Evolutionary conservation across 139 green algal genomes (phyloP).

Genomic region (Tetraselmis chui): DNA sequence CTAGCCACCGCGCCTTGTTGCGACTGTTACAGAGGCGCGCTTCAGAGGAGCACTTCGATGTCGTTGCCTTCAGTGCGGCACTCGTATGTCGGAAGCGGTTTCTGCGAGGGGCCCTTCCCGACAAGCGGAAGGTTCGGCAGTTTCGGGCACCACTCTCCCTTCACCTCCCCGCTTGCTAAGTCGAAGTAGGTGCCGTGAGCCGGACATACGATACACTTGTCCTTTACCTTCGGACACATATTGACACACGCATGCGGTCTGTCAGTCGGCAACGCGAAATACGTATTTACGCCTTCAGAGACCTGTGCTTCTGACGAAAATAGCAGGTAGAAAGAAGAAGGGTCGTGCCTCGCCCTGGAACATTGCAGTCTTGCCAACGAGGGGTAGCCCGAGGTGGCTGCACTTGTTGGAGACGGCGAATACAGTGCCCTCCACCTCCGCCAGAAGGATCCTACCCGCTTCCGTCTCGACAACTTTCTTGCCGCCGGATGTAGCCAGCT

Average conservation of each 20-base stretch:
- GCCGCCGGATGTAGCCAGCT: conserved; percentile 1
- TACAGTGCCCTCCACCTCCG: conserved; percentile 36
- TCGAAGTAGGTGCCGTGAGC: conserved; percentile 68
- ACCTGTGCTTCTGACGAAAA: too few species aligned
- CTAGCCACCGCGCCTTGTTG: background rate
- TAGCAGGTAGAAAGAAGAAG: too few species aligned
- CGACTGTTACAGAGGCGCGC: too few species aligned
- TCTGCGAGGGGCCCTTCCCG: conserved; percentile 40
- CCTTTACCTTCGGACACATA: conserved; percentile 16
- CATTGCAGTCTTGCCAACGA: conserved; percentile 58
- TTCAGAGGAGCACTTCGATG: background rate
- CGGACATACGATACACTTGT: conserved; percentile 61
- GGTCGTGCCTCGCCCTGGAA: conserved; percentile 5
- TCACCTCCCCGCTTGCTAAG: conserved; percentile 48
- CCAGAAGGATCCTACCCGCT: conserved; percentile 29
- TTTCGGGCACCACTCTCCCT: conserved; percentile 59
- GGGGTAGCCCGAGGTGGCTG: conserved; percentile 59
- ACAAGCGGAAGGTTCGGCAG: conserved; percentile 61
- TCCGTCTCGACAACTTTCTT: conserved; percentile 15
- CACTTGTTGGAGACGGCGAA: conserved; percentile 72
- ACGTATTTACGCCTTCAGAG: too few species aligned
- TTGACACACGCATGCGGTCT: too few species aligned
- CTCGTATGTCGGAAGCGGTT: conserved; percentile 41
- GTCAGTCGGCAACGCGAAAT: too few species aligned
- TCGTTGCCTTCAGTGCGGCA: background rate